Evolutionary conservation across 441 rosid species (phyloP).

Genomic region (Eugenia klotzschiana): DNA sequence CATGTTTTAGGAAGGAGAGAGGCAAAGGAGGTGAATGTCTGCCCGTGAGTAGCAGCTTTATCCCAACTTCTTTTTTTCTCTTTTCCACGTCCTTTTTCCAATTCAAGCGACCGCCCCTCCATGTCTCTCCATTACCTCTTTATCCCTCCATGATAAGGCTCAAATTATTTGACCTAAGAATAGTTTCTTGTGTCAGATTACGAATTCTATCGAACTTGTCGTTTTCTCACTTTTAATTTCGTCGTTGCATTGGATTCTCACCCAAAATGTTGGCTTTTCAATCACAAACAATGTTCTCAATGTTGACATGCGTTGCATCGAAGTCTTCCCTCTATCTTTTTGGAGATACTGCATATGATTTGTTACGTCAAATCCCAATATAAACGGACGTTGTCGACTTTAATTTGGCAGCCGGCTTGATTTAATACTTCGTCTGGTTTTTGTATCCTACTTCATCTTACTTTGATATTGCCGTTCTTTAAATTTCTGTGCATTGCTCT

Average conservation of each 20-base stretch:
- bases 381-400: neutral
- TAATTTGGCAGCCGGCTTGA: neutral
- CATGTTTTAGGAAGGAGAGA: neutral
- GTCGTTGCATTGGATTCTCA: neutral
- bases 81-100: neutral
- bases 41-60: neutral
- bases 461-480: neutral
- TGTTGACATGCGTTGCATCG: neutral
- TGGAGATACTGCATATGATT: neutral
- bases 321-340: neutral
- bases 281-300: neutral
- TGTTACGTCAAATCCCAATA: neutral
- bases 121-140: neutral
- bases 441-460: neutral
- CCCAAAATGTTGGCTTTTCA: neutral
- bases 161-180: neutral
- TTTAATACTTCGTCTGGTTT: neutral
- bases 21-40: neutral
- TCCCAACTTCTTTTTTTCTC: neutral
- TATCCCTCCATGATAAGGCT: neutral
- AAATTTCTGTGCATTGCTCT: neutral
- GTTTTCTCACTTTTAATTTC: neutral
- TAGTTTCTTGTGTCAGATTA: neutral
- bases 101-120: neutral
- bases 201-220: neutral